Evolutionary conservation across 306 rosid genomes (phyloP), one percentile per base, ranked within the genome.

Genomic region (Luffa acutangula): DNA sequence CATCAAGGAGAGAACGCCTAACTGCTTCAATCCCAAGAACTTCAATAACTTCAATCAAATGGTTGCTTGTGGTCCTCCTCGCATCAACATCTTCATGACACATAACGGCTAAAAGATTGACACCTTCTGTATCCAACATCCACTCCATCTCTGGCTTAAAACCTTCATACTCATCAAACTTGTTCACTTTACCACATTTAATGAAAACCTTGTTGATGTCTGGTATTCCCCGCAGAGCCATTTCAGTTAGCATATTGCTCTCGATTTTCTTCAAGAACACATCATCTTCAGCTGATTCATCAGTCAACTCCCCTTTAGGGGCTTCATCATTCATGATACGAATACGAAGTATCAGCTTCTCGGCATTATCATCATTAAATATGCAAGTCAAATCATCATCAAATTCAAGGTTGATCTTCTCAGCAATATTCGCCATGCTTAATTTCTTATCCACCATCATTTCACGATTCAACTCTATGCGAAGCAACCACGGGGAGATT

Each of bases 361-460:
- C 97, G 65, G 99, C 99, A 88, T 95, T 95, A 85, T 95, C 97
- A 67, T 95, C 99, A 81, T 95, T 95, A 78, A 95, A 95, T 72
- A 95, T 95, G 83, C 99, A 95, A 53, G 97, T 91, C 83, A 95
- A 88, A 84, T 95, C 99, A 84, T 90, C 93, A 39, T 90, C 99
- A 69, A 91, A 95, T 71, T 93, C 99, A 71, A 87, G 91, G 81
- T 95, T 95, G 63, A 95, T 95, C 91, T 95, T 95, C 89, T 93
- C 99, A 4, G 97, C 99, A 81, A 95, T 95, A 88, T 95, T 95
- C 54, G 99, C 99, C 97, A 95, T 95, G 86, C 99, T 95, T 74
- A 95, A 84, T 87, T 95, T 95, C 90, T 95, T 95, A 86, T 95
- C 99, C 82, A 95, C 99, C 99, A 95, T 95, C 99, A 95, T 95